Conservation (phyloP, 345 rosid genomes). For the Kandelia obovata region DNA sequence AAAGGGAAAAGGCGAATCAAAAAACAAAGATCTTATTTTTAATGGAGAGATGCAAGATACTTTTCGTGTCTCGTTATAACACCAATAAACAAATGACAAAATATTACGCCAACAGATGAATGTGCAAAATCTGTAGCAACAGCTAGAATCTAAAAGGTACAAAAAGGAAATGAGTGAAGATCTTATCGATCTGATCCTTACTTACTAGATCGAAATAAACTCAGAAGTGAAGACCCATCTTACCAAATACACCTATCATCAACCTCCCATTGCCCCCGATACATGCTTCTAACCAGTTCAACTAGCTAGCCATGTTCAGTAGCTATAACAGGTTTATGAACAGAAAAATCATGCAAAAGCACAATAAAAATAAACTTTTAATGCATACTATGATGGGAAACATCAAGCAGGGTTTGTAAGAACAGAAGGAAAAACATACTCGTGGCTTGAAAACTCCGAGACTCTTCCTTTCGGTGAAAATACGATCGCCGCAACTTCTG, state of each 20-base stretch:
- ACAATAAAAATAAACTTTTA: too few species aligned
- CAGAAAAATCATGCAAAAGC: too few species aligned
- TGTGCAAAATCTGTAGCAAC: not conserved
- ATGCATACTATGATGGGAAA: too few species aligned
- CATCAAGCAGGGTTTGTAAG: not conserved
- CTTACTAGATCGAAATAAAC: not conserved
- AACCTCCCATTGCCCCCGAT: too few species aligned
- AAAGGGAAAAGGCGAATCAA: too few species aligned
- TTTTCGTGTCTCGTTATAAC: too few species aligned
- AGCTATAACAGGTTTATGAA: too few species aligned
- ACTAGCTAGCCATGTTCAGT: too few species aligned
- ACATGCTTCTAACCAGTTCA: too few species aligned
- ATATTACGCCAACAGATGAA: not conserved
- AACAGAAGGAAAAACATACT: conserved; percentile 30
- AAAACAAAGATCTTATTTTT: too few species aligned
- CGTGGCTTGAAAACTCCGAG: conserved; percentile 41
- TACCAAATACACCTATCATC: too few species aligned
- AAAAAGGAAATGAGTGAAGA: not conserved
- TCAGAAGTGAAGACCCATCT: not conserved
- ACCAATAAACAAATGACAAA: not conserved
- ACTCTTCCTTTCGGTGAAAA: conserved; percentile 56
- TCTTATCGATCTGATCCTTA: not conserved
- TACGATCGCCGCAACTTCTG: conserved; percentile 48
- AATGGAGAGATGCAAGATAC: too few species aligned
- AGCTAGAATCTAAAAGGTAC: not conserved